Evolutionary conservation across 371 early-diverging fungal species (phyloP).

Genomic region (Zychaea mexicana): DNA sequence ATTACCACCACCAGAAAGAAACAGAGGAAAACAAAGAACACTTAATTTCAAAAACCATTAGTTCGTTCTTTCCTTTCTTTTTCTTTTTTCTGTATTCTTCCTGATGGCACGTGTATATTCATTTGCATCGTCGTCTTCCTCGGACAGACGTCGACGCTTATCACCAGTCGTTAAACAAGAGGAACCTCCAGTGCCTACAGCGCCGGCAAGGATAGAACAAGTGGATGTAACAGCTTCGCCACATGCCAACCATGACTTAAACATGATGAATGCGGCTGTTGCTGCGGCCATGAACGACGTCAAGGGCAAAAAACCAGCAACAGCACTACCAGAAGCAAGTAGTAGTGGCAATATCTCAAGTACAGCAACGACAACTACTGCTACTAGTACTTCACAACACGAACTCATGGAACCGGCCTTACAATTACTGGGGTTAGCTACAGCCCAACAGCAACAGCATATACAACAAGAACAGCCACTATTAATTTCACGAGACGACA

Average conservation of each 20-base stretch:
- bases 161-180: slow-evolving; percentile 1
- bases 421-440: slow-evolving; percentile 15
- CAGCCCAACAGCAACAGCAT: slow-evolving; percentile 1
- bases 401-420: slow-evolving; percentile 26
- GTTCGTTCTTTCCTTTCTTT: too few species aligned
- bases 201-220: not conserved
- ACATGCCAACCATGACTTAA: not conserved
- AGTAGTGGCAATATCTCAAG: not conserved
- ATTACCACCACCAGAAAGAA: too few species aligned
- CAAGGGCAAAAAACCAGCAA: not conserved
- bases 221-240: not conserved
- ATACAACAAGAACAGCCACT: not conserved
- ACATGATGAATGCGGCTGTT: not conserved
- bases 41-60: not conserved
- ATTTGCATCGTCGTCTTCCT: not conserved
- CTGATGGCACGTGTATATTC: slow-evolving; percentile 1
- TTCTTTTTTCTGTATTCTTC: too few species aligned
- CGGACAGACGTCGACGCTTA: not conserved
- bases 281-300: not conserved
- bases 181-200: not conserved
- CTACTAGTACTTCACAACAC: not conserved
- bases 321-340: too few species aligned
- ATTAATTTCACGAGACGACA: not conserved
- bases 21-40: too few species aligned
- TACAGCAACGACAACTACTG: not conserved